Evolutionary conservation across 2,329 filamentous ascomycete species (phyloP).

Genomic region (Xylariaceae sp.): DNA sequence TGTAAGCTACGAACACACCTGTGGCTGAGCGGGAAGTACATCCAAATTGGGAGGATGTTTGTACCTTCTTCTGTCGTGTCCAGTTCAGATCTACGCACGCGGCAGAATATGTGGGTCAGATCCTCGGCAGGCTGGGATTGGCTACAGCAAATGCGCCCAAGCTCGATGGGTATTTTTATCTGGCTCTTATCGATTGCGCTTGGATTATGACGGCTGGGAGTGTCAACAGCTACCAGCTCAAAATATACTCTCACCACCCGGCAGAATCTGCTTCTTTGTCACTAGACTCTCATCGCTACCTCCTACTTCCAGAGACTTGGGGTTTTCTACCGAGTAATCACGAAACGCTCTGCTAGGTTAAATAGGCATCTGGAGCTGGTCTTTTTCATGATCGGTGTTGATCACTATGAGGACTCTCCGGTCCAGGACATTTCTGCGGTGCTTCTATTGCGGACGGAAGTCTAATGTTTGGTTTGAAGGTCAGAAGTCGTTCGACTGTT

Average conservation of each 20-base stretch:
- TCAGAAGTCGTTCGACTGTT: conserved; percentile 71
- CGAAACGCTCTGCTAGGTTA: not conserved
- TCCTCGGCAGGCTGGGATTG: too few relatives aligned
- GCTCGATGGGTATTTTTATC: too few relatives aligned
- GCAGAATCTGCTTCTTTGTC: conserved; percentile 7
- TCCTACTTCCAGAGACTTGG: not conserved
- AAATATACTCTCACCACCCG: conserved; percentile 14
- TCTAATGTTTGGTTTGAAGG: conserved; percentile 66
- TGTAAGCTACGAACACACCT: too few relatives aligned
- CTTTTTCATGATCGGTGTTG: conserved; percentile 14
- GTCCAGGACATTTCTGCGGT: conserved; percentile 56
- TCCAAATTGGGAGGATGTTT: too few relatives aligned
- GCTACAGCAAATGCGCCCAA: too few relatives aligned
- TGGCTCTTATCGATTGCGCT: not conserved
- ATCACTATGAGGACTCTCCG: conserved; percentile 38
- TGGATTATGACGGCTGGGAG: too few relatives aligned
- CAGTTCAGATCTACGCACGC: too few relatives aligned
- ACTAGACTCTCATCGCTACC: conserved; percentile 1
- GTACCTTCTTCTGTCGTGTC: too few relatives aligned
- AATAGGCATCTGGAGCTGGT: conserved; percentile 7
- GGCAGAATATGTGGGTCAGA: not conserved
- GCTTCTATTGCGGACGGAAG: conserved; percentile 83
- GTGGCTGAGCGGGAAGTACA: too few relatives aligned
- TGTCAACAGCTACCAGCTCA: not conserved
- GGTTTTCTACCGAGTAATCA: not conserved